Base-by-base conservation (phyloP, 2,329 filamentous ascomycete species). In the Colletotrichum godetiae region DNA sequence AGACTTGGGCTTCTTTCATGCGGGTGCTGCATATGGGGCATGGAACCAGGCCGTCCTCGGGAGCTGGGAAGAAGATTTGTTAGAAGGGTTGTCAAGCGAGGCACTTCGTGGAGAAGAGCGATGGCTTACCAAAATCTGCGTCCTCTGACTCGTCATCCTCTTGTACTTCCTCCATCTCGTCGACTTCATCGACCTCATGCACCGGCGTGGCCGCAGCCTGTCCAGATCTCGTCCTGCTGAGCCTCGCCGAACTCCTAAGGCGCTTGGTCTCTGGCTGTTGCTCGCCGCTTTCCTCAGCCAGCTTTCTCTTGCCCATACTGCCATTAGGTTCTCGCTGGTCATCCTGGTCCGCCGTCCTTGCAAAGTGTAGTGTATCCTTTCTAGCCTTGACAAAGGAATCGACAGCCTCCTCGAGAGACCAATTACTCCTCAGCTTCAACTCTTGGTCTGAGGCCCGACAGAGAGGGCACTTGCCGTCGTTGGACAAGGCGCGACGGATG, bases 401-500 rank as follows among this genome's bases (percentile, higher is more conserved):
- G 10, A 98, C 94, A 1, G 96, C 88, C 80, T 98, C 95, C 79
- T 97, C 91, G 76, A 98, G 86, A 0, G 93, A 92, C 89, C 92
- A 94, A 81, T 98, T 98, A 59, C 92, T 92, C 72, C 95, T 89
- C 77, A 99, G 81, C 81, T 94, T 97, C 74, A 94, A 89, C 80
- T 96, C 95, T 81, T 98, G 95, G 76, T 97, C 94, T 0, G 86
- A 83, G 6, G 90, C 86, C 64, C 95, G 92, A 83, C 97, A 99
- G 1, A 94, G 87, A 0, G 97, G 97, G 78, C 97, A 99, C 82
- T 93, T 95, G 10, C 95, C 94, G 76, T 98, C 95, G 37, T 90
- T 89, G 2, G 92, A 92, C 0, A 99, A 88, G 74, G 94, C 95
- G 75, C 95, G 89, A 35, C 97, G 93, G 81, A 99, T 98, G 82